phyloP scores from a whole-genome alignment of 1,139 yeast species.

The Debaryomycetaceae sp. region DNA sequence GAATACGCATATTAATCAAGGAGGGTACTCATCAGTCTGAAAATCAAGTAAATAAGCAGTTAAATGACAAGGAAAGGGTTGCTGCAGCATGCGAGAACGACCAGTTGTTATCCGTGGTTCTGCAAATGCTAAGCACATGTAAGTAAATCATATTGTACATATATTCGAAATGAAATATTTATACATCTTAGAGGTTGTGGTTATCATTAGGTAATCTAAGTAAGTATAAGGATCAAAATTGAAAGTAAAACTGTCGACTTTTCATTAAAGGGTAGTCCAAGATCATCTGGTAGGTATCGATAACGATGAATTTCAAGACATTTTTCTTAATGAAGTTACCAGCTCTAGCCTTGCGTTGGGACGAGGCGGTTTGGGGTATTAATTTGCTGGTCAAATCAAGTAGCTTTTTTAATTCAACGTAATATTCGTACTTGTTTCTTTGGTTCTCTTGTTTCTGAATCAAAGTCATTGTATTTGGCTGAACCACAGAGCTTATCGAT shows the following conservation, averaged over 20 bases:
- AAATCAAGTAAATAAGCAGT: slow-evolving; percentile 90
- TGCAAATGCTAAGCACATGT: slow-evolving; percentile 89
- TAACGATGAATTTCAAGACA: slow-evolving; percentile 36
- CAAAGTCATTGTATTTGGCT: slow-evolving; percentile 5
- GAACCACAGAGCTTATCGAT: not conserved
- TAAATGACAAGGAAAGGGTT: slow-evolving; percentile 95
- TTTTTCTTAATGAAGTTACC: slow-evolving; percentile 34
- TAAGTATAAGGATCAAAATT: not conserved
- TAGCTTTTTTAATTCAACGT: slow-evolving; percentile 24
- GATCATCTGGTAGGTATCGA: slow-evolving; percentile 39
- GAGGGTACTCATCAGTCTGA: slow-evolving; percentile 97
- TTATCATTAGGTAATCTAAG: not conserved
- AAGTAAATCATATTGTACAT: slow-evolving; percentile 17
- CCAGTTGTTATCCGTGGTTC: slow-evolving; percentile 81
- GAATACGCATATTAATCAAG: slow-evolving; percentile 76
- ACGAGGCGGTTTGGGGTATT: not conserved
- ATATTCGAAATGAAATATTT: not conserved
- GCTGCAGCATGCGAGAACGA: slow-evolving; percentile 99
- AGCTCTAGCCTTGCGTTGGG: not conserved
- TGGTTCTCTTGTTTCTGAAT: slow-evolving; percentile 33
- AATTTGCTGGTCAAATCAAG: slow-evolving; percentile 6
- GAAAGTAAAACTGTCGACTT: not conserved
- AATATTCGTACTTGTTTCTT: slow-evolving; percentile 36
- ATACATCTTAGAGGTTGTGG: not conserved
- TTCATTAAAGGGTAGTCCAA: slow-evolving; percentile 21